Evolutionary conservation across 140 eudicot genomes (phyloP).

Genomic region (Oenanthe javanica): DNA sequence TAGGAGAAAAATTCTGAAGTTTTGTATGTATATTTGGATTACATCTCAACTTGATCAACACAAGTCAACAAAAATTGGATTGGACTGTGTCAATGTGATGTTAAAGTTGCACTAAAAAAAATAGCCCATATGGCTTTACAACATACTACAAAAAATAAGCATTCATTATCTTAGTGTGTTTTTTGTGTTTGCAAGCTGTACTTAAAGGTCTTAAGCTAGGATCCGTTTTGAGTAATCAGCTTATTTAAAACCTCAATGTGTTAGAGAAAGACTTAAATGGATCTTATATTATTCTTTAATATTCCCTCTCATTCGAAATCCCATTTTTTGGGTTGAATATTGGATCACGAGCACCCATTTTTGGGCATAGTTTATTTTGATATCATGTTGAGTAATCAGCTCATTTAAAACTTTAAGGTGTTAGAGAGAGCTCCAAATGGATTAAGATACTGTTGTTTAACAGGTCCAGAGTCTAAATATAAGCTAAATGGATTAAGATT

Average conservation of each 20-base stretch:
- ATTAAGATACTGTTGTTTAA: too few species aligned
- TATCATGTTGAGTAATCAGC: too few species aligned
- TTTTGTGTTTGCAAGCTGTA: not conserved
- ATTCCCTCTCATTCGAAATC: too few species aligned
- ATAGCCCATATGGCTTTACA: too few species aligned
- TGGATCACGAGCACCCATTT: too few species aligned
- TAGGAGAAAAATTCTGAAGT: not conserved
- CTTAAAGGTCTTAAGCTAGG: not conserved
- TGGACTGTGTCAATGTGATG: not conserved
- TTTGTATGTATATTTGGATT: not conserved
- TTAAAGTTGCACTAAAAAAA: not conserved
- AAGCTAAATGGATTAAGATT: not conserved
- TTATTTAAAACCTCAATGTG: too few species aligned
- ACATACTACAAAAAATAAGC: not conserved
- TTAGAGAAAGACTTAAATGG: too few species aligned
- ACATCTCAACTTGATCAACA: not conserved
- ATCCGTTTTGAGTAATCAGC: not conserved
- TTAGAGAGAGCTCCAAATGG: not conserved
- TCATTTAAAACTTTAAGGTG: too few species aligned
- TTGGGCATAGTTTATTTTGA: too few species aligned
- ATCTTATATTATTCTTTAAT: too few species aligned
- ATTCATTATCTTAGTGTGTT: too few species aligned
- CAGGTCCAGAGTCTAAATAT: not conserved
- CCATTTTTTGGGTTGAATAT: too few species aligned
- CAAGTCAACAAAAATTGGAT: not conserved